Evolutionary conservation across 176 grass and related monocot genomes (phyloP), one percentile per base, ranked within the genome.

Genomic region (Pharus latifolius): DNA sequence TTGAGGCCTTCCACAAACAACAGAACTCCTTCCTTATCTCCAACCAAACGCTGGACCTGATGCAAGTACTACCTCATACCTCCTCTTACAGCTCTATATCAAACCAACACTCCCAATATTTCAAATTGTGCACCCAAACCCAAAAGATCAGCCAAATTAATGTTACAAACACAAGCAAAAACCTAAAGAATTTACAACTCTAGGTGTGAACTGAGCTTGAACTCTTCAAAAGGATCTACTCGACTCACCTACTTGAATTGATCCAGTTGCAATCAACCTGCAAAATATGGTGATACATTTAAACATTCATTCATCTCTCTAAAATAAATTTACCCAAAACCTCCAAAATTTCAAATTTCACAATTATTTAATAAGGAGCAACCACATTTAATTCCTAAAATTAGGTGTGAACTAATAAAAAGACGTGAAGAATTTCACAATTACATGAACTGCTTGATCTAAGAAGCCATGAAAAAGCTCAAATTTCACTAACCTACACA

Each of bases 1-100:
- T 94, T 79, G 60, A 99, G 72, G 78, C 85, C 68, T 58, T 94
- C 87, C 43, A 91, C 75, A 47, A 88, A 95, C 77, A 99, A 79
- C 51, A 88, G 67, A 18, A 43, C 60, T 67, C 90, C 90, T 60
- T 91, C 87, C 85, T 88, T 82, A 72, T 87, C 87, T 70, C 76
- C 84, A 49, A 83, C 78, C 59, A 92, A 60, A 52, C 90, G 76
- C 82, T 88, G 64, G 17, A 94, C 74, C 77, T 88, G 78, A 35
- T 47, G 63, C 43, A 80, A 80, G 80, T 80, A 85, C 74, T 90
- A 90, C 72, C 84, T 88, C 94, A 94, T 88, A 85, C 38, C 80
- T 80, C 75, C 78, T 82, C 73, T 70, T 88, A 83, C 46, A 80
- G 57, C 84, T 75, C 82, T 65, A 67, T 82, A 79, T 63, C 53